Evolutionary conservation across 768 basidiomycete genomes (phyloP).

Genomic region (Fomitopsis serialis): DNA sequence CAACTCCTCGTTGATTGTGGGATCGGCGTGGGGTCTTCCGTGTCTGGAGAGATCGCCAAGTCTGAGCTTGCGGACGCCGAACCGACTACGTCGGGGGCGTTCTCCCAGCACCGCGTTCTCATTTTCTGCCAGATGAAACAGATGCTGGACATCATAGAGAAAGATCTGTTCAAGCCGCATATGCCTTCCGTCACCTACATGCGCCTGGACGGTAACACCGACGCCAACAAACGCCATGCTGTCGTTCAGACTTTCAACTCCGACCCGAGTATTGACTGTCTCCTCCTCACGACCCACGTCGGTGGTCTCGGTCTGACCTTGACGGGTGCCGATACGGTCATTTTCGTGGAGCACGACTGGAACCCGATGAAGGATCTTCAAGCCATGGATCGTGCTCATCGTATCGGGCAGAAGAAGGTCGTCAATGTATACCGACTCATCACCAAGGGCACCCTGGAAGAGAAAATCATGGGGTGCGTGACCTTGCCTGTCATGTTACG

Average conservation of each 20-base stretch:
- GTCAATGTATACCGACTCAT: constrained; percentile 98
- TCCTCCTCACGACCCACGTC: constrained; percentile 93
- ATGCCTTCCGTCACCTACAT: constrained; percentile 99
- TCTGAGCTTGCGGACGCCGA: constrained; percentile 62
- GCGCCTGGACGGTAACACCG: constrained; percentile 92
- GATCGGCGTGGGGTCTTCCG: constrained; percentile 56
- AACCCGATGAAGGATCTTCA: constrained; percentile 99
- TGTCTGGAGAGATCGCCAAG: constrained; percentile 51
- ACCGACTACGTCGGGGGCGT: constrained; percentile 44
- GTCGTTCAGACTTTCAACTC: constrained; percentile 97
- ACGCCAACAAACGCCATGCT: constrained; percentile 90
- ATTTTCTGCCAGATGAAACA: constrained; percentile 99
- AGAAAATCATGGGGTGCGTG: constrained; percentile 98
- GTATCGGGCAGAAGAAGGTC: constrained; percentile 97
- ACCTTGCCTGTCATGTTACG: background rate
- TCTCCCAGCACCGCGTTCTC: constrained; percentile 96
- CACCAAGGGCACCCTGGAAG: constrained; percentile 94
- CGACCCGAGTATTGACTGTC: constrained; percentile 95
- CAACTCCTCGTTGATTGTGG: constrained; percentile 95
- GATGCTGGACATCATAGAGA: constrained; percentile 98
- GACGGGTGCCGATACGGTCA: constrained; percentile 98
- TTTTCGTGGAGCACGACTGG: constrained; percentile 99
- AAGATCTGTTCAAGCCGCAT: constrained; percentile 80
- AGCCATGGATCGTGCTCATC: constrained; percentile 98
- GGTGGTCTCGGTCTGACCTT: constrained; percentile 94